A percentile compares a stretch with the other conserved stretches of the same genome.
These are phyloP conservation scores for Mycena alexandri DNA, from an alignment of 768 basidiomycete genomes.

Conservation along the genomic window DNA sequence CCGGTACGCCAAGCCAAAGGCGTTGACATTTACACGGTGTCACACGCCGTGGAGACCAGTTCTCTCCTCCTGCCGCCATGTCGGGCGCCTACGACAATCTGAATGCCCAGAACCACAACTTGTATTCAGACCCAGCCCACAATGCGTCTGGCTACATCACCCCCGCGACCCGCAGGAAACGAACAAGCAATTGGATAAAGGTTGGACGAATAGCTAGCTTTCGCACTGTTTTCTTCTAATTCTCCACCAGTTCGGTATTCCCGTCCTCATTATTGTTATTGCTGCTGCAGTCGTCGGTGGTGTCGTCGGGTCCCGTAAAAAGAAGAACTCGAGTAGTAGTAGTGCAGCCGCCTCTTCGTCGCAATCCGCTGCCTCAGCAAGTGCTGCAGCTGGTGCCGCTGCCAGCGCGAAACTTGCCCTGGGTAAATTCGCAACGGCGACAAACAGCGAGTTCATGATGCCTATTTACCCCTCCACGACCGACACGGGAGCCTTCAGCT, in stretches of 20 bases:
- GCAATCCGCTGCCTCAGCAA: conserved; percentile 34
- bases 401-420: conserved; percentile 69
- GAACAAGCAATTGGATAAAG: conserved; percentile 80
- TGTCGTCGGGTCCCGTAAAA: conserved; percentile 77
- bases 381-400: conserved; percentile 68
- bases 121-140: conserved; percentile 70
- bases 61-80: conserved; percentile 23
- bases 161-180: conserved; percentile 64
- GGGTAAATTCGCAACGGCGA: conserved; percentile 81
- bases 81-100: conserved; percentile 37
- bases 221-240: not conserved
- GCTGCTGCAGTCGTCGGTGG: conserved; percentile 82
- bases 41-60: too few species aligned
- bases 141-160: conserved; percentile 77
- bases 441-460: conserved; percentile 82
- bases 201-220: not conserved
- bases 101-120: conserved; percentile 26
- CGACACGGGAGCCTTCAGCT: conserved; percentile 76
- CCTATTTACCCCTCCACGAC: conserved; percentile 94
- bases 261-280: conserved; percentile 65
- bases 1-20: too few species aligned
- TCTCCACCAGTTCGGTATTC: conserved; percentile 62
- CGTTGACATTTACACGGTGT: too few species aligned
- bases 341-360: too few species aligned
- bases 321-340: not conserved